Evolutionary conservation across 345 rosid genomes (phyloP), one percentile per base, ranked within the genome.

Genomic region (Physaria fendleri): DNA sequence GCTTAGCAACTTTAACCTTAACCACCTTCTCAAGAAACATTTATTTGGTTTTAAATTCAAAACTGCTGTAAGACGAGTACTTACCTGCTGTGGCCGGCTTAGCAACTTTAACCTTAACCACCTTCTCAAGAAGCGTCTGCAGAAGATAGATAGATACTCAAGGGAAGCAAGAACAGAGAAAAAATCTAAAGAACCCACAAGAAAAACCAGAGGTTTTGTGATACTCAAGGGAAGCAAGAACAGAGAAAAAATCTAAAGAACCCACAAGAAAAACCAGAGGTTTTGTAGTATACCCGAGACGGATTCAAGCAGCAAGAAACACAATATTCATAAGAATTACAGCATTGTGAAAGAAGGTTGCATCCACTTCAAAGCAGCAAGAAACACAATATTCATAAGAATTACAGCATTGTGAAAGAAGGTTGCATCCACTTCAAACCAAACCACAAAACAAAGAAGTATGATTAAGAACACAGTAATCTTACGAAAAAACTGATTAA

Each of bases 331-430:
- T 92, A 88, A 46, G 95, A 84, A 69, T 71, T 80, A 68, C 98
- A 92, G 56, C 96, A 92, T 64, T 80, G 81, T 14, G 90, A 80
- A 69, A 80, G 78, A 48, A 82, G 74, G 59, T 79, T 80, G 83
- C 98, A 92, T 69, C 95, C 95, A 59, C 90, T 88, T 62, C 39
- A 74, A 67, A 64, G 14, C 61, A 59, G 80, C 98, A 92, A 16
- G 98, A 82, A 70, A 92, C 96, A 40, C 98, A 92, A 75, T 53
- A 85, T 42, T 88, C 98, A 69, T 92, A 88, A 46, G 95, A 84
- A 69, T 71, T 80, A 68, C 98, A 92, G 56, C 96, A 92, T 64
- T 80, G 81, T 14, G 90, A 80, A 69, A 80, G 78, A 48, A 82
- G 74, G 59, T 79, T 80, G 83, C 98, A 92, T 69, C 95, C 95